phyloP scores from a whole-genome alignment of 2,329 filamentous ascomycete species.

The Nemania diffusa region DNA sequence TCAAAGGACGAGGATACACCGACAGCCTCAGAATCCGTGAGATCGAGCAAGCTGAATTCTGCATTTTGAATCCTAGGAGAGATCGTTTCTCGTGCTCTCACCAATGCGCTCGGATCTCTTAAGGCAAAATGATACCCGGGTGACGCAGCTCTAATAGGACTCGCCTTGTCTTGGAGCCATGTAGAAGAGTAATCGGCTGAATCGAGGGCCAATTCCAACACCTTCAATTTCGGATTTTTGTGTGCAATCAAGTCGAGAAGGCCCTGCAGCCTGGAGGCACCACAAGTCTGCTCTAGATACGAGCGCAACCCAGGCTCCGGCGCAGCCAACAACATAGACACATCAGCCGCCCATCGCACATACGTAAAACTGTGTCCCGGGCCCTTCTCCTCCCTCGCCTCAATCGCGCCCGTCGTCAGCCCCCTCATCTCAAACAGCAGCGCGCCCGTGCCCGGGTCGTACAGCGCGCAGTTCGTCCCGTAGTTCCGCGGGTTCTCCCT shows the following conservation, averaged over 20 bases:
- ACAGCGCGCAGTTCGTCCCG: conserved; percentile 10
- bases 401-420: conserved; percentile 14
- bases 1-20: not conserved
- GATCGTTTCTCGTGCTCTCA: conserved; percentile 8
- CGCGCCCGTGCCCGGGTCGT: conserved; percentile 5
- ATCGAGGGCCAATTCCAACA: conserved; percentile 10
- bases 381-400: conserved; percentile 14
- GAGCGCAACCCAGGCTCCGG: not conserved
- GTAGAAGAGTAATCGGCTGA: not conserved
- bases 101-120: conserved; percentile 4
- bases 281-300: not conserved
- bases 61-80: not conserved
- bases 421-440: conserved; percentile 22
- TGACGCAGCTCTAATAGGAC: conserved; percentile 1
- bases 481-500: conserved; percentile 19
- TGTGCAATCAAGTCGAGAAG: conserved; percentile 18
- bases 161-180: conserved; percentile 10
- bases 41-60: conserved; percentile 20
- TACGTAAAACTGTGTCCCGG: not conserved
- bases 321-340: conserved; percentile 5
- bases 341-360: conserved; percentile 28
- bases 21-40: conserved; percentile 9
- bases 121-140: conserved; percentile 12
- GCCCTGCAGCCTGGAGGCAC: not conserved
- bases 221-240: conserved; percentile 21